These are phyloP conservation scores for Ustilago lituana DNA, from an alignment of 1,284 basidiomycete species.

Conservation along the genomic window DNA sequence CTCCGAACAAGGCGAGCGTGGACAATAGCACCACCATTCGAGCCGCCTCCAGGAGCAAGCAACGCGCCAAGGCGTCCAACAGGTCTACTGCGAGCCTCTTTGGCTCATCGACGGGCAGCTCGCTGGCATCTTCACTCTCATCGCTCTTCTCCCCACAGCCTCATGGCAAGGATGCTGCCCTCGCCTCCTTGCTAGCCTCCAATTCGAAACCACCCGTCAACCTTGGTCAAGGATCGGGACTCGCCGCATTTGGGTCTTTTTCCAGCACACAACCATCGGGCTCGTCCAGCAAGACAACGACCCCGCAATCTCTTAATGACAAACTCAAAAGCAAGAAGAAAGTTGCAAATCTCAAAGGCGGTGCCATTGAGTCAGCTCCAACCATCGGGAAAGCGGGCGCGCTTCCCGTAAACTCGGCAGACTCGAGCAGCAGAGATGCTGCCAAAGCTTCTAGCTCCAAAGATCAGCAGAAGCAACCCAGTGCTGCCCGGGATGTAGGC, in stretches of 20 bases:
- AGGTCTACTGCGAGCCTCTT: slow-evolving; percentile 13
- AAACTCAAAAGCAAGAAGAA: slow-evolving; percentile 13
- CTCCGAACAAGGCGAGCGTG: slow-evolving; percentile 29
- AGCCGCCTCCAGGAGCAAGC: slow-evolving; percentile 41
- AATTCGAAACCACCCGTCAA: slow-evolving; percentile 30
- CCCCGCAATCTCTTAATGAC: slow-evolving; percentile 8
- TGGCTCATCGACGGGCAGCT: slow-evolving; percentile 23
- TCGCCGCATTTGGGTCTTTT: slow-evolving; percentile 33
- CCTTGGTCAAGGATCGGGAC: slow-evolving; percentile 17
- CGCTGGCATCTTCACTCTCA: slow-evolving; percentile 41
- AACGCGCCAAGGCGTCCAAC: slow-evolving; percentile 16
- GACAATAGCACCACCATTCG: slow-evolving; percentile 39
- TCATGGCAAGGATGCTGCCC: slow-evolving; percentile 45
- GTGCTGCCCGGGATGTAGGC: too few species aligned
- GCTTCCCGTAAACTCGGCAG: background rate
- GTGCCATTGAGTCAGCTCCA: background rate
- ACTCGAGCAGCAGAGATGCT: slow-evolving; percentile 9
- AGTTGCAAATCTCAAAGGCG: background rate
- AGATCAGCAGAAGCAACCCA: slow-evolving; percentile 7
- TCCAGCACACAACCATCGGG: slow-evolving; percentile 1
- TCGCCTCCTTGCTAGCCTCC: slow-evolving; percentile 35
- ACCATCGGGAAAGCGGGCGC: background rate
- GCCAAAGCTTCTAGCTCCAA: background rate
- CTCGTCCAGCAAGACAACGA: background rate
- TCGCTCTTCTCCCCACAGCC: slow-evolving; percentile 44